Evolutionary conservation across 768 basidiomycete genomes (phyloP), one percentile per base, ranked within the genome.

Genomic region (Sarcomyxa edulis): DNA sequence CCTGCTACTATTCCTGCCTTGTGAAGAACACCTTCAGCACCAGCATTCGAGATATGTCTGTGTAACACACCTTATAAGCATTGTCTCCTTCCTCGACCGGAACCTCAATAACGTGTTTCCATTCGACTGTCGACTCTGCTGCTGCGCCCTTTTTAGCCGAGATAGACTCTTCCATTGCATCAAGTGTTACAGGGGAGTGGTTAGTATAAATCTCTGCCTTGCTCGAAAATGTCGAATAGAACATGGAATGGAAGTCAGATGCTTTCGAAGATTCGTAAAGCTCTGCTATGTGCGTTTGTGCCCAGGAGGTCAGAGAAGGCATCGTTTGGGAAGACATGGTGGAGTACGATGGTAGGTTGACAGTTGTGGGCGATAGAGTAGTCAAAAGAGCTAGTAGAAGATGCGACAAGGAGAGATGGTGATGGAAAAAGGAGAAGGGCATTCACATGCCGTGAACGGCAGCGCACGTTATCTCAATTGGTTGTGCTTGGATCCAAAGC

Each of bases 1-100:
- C 72, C 71, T 4, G 65, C 61, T 2, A 72, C 62, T 32, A 69
- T 54, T 5, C 56, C 51, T 2, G 50, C 49, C 66, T 69, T 15
- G 7, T n/a, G 21, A 4, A 16, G 11, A 10, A 5, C 14, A 14
- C 19, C 6, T 12, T 8, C 11, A 19, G 29, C 16, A 14, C 35
- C 18, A 34, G 36, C 9, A 23, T 24, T 8, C 15, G 0, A 35
- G 14, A 10, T 18, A 31, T 22, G 16, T 23, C 19, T 29, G 4
- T n/a, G 11, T n/a, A 15, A 49, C 37, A 24, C 44, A 36, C 43
- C 30, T 38, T 32, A 7, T 32, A 11, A 5, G 33, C 14, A 15
- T 34, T 37, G 9, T 41, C 22, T 12, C n/a, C 27, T 5, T 42
- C 36, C 12, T 40, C n/a, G n/a, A n/a, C 21, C 21, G 57, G 49